These are phyloP conservation scores for Backusella psychrophila DNA, from an alignment of 192 early-diverging fungal genomes.

Conservation along the genomic window DNA sequence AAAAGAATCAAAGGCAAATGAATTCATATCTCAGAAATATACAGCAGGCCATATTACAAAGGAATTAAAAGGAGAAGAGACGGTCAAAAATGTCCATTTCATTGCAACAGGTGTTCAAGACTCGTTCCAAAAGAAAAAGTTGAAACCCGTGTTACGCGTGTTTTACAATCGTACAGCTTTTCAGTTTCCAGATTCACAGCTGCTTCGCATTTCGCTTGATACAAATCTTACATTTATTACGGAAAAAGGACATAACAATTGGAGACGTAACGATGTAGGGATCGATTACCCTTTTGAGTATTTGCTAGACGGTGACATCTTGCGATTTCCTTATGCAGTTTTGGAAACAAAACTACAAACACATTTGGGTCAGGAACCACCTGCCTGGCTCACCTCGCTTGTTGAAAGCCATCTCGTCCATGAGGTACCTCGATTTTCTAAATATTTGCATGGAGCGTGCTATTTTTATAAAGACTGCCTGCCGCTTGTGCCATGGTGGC, in stretches of 20 bases:
- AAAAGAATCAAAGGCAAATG: conserved; percentile 80
- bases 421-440: conserved; percentile 83
- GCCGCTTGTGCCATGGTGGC: conserved; percentile 23
- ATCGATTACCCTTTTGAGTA: conserved; percentile 74
- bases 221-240: conserved; percentile 86
- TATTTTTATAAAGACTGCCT: conserved; percentile 8
- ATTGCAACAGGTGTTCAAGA: conserved; percentile 61
- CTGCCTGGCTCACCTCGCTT: conserved; percentile 77
- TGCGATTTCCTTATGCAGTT: conserved; percentile 80
- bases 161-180: conserved; percentile 92
- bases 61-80: conserved; percentile 66
- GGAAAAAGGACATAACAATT: conserved; percentile 69
- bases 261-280: conserved; percentile 74
- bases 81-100: conserved; percentile 53
- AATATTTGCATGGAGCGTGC: conserved; percentile 70
- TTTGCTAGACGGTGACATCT: conserved; percentile 68
- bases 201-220: conserved; percentile 82
- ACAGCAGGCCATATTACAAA: conserved; percentile 56
- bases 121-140: conserved; percentile 53
- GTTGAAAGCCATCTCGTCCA: conserved; percentile 70
- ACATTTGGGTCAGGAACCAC: conserved; percentile 59
- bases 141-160: conserved; percentile 70
- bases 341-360: conserved; percentile 57
- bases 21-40: conserved; percentile 60
- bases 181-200: conserved; percentile 82